Conservation (phyloP, 495 filamentous ascomycete genomes). For the Lasiosphaeria ovina region DNA sequence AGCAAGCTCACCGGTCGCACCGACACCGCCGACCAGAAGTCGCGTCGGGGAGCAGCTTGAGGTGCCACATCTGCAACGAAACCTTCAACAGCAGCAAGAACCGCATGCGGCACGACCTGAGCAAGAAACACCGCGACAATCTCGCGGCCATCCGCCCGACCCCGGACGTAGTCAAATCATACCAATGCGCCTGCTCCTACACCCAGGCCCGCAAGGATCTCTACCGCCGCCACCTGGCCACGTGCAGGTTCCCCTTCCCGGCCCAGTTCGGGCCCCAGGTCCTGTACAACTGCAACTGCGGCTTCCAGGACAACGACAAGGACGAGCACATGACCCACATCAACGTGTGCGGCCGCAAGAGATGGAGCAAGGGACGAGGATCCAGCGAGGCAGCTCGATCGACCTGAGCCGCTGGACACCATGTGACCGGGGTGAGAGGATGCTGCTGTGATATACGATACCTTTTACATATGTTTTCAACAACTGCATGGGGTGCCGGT, state of each 20-base stretch:
- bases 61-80: conserved; percentile 28
- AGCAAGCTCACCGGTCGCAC: neutral
- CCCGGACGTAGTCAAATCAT: neutral
- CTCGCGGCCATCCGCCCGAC: neutral
- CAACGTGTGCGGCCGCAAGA: conserved; percentile 5
- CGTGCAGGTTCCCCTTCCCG: neutral
- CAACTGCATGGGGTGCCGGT: too few relatives aligned
- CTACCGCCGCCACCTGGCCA: conserved; percentile 10
- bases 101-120: conserved; percentile 4
- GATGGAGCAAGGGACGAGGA: neutral
- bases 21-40: neutral
- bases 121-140: neutral
- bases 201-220: conserved; percentile 9
- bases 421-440: too few relatives aligned
- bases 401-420: too few relatives aligned
- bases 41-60: neutral
- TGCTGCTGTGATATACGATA: too few relatives aligned
- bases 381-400: too few relatives aligned
- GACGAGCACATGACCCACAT: conserved; percentile 3
- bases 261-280: neutral
- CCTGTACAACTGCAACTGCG: conserved; percentile 10
- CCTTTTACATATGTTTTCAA: too few relatives aligned
- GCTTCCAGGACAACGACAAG: conserved; percentile 3
- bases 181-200: conserved; percentile 4
- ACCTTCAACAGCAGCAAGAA: conserved; percentile 10